These are phyloP conservation scores for Claviceps sp. DNA, from an alignment of 2,329 filamentous ascomycete genomes.

Conservation along the genomic window DNA sequence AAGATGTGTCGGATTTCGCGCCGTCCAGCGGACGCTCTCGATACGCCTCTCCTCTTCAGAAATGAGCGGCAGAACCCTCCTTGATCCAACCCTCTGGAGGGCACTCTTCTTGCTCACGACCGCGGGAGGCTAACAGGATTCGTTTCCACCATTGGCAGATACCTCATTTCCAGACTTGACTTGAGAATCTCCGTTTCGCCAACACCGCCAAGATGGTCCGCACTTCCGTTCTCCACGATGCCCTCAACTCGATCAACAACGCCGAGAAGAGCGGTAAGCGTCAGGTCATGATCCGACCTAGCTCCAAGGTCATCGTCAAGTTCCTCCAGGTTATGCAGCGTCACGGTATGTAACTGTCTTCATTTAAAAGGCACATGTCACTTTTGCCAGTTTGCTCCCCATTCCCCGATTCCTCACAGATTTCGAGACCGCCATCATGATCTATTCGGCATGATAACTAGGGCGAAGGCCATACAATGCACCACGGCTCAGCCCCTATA, in stretches of 20 bases:
- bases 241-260: conserved; percentile 99
- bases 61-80: conserved; percentile 61
- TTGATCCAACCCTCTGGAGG: conserved; percentile 34
- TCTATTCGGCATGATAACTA: conserved; percentile 99
- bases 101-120: conserved; percentile 57
- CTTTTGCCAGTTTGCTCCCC: background rate
- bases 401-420: background rate
- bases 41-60: conserved; percentile 53
- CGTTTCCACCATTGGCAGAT: conserved; percentile 33
- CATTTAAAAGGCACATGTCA: background rate
- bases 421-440: conserved; percentile 9
- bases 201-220: conserved; percentile 85
- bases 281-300: conserved; percentile 94
- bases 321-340: conserved; percentile 99
- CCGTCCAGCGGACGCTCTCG: conserved; percentile 16
- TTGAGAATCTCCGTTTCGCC: conserved; percentile 60
- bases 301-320: conserved; percentile 99
- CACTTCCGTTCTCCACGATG: conserved; percentile 99
- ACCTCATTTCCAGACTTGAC: conserved; percentile 52
- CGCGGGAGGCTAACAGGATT: conserved; percentile 47
- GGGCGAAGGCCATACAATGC: conserved; percentile 65
- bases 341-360: conserved; percentile 64
- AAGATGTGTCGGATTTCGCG: background rate
- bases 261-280: conserved; percentile 99
- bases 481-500: conserved; percentile 98